phyloP scores from a whole-genome alignment of 2,329 filamentous ascomycete species.

The Coniochaeta sp. region DNA sequence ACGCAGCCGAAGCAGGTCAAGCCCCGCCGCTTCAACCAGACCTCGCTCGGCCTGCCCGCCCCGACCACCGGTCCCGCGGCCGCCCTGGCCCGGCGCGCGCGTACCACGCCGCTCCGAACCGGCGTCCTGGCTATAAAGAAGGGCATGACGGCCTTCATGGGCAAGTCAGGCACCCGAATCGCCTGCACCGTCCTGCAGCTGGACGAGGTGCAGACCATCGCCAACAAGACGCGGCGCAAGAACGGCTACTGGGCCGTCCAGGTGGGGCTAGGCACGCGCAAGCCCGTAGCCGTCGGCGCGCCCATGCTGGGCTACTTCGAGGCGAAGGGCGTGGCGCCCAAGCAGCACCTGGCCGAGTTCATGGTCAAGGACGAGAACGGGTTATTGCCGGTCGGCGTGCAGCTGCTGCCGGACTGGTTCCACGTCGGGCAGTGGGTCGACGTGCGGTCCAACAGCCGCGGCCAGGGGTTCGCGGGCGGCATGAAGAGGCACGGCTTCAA shows the following conservation, averaged over 20 bases:
- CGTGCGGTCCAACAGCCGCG: slow-evolving; percentile 68
- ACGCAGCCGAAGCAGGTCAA: slow-evolving; percentile 40
- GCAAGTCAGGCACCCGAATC: slow-evolving; percentile 68
- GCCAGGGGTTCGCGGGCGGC: slow-evolving; percentile 91
- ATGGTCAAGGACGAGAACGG: slow-evolving; percentile 68
- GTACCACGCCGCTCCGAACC: slow-evolving; percentile 59
- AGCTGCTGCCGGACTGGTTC: slow-evolving; percentile 85
- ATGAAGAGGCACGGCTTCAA: slow-evolving; percentile 94
- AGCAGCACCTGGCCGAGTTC: slow-evolving; percentile 81
- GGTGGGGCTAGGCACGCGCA: slow-evolving; percentile 70
- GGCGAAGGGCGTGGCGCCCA: slow-evolving; percentile 72
- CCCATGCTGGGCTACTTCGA: slow-evolving; percentile 86
- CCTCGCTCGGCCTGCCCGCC: slow-evolving; percentile 45
- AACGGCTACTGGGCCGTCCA: slow-evolving; percentile 96
- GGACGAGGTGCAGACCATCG: slow-evolving; percentile 83
- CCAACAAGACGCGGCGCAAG: slow-evolving; percentile 70
- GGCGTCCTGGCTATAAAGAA: slow-evolving; percentile 85
- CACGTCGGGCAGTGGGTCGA: slow-evolving; percentile 85
- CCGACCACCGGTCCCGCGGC: slow-evolving; percentile 53
- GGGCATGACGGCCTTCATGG: slow-evolving; percentile 91
- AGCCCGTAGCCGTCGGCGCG: slow-evolving; percentile 68
- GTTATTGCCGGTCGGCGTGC: slow-evolving; percentile 66
- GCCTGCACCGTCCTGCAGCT: slow-evolving; percentile 91
- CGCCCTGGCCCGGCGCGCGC: slow-evolving; percentile 50
- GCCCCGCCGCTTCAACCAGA: slow-evolving; percentile 55